Evolutionary conservation across 2,329 filamentous ascomycete genomes (phyloP), one percentile per base, ranked within the genome.

Genomic region (Colletotrichum tofieldiae): DNA sequence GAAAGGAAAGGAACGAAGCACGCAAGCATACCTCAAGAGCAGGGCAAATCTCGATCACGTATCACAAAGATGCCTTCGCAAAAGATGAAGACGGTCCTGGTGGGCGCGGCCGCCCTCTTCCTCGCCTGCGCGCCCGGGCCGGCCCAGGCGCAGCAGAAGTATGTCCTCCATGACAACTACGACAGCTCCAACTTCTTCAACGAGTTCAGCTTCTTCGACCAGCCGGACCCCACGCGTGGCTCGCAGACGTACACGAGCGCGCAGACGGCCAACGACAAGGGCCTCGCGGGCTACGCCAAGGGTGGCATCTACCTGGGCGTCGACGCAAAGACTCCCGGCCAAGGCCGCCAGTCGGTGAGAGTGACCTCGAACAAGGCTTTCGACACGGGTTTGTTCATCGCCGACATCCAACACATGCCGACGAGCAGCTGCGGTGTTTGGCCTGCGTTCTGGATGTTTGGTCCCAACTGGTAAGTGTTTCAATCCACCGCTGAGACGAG

Each of bases 401-500:
- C 92, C 66, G 93, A 96, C 78, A 88, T 95, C 70, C 86, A 85
- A 12, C 93, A 95, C 80, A 94, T 95, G 90, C 93, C 93, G n/a
- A 87, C 87, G 26, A 89, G 89, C 52, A 84, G 86, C 72, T 95
- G 93, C 77, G 93, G 93, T 43, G 88, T 90, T 18, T 96, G 93
- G 93, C 93, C 93, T 1, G 93, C 93, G 18, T 93, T 92, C 80
- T 93, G 89, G 89, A 86, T 84, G 63, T 86, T 94, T 43, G 93
- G 93, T 20, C 84, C 86, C n/a, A 82, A 88, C 77, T 95, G 93
- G 93, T 68, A 29, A 69, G 72, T 54, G 16, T n/a, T 51, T 23
- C 14, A 9, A 65, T 8, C n/a, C 51, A n/a, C 49, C 2, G 49
- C 14, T 1, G 12, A 18, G 35, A 2, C 26, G 20, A 64, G 39